A percentile compares a stretch with the other conserved stretches of the same genome.
phyloP scores from a whole-genome alignment of 306 rosid species.

The peach (Prunus persica) region DNA sequence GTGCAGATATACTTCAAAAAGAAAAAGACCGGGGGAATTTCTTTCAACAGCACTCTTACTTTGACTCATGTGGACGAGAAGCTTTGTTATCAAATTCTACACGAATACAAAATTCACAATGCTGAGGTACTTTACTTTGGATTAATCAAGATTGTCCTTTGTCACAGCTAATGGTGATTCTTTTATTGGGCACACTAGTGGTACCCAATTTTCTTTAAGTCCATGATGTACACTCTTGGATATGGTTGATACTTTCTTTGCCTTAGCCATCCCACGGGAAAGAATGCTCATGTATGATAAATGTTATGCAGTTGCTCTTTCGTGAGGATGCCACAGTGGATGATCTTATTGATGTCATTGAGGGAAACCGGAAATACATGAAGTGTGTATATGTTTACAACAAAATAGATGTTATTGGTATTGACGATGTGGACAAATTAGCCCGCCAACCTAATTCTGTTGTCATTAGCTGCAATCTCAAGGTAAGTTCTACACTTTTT shows the following conservation, averaged over 20 bases:
- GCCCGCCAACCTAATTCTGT: conserved; percentile 92
- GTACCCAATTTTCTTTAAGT: not conserved
- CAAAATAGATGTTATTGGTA: conserved; percentile 96
- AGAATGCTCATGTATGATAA: not conserved
- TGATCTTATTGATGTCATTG: conserved; percentile 97
- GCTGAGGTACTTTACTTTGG: conserved; percentile 68
- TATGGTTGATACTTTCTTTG: not conserved
- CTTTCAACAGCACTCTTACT: conserved; percentile 88
- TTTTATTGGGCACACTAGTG: not conserved
- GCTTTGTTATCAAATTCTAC: conserved; percentile 97
- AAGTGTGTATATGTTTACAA: conserved; percentile 96
- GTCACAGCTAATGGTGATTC: not conserved
- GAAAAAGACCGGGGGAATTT: conserved; percentile 97
- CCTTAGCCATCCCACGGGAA: not conserved
- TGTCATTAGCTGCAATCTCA: conserved; percentile 94
- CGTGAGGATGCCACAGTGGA: conserved; percentile 99
- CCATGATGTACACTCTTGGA: not conserved
- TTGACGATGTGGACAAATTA: conserved; percentile 92
- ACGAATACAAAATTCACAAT: conserved; percentile 99
- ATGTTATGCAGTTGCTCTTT: conserved; percentile 69
- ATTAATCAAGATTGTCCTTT: not conserved
- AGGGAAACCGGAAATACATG: conserved; percentile 99
- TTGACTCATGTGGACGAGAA: conserved; percentile 97
- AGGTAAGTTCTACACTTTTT: conserved; percentile 47
- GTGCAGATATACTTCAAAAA: conserved; percentile 92